Percentiles rank a stretch among this genome's conserved stretches.
Conservation (phyloP, 1,139 yeast genomes). For the Hemisphaericaspora subhashii region DNA sequence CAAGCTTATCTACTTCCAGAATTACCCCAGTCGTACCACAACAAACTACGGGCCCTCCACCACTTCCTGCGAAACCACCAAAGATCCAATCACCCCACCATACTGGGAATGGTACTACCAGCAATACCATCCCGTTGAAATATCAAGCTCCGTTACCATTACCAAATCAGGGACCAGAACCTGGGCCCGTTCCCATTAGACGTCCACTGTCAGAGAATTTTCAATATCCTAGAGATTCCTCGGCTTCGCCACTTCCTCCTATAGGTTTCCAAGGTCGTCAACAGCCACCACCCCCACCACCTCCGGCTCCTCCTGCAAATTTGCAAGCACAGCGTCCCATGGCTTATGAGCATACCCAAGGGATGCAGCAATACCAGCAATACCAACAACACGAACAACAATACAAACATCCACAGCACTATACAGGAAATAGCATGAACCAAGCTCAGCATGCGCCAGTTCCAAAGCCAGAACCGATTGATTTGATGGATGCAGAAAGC, state of each 20-base stretch:
- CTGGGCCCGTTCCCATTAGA: neutral
- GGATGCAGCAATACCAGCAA: no score
- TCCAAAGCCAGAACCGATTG: slow-evolving; percentile 12
- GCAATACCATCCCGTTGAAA: slow-evolving; percentile 29
- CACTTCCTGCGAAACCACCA: slow-evolving; percentile 42
- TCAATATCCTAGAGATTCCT: slow-evolving; percentile 1
- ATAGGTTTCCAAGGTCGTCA: neutral
- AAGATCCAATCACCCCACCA: slow-evolving; percentile 9
- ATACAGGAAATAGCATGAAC: slow-evolving; percentile 10
- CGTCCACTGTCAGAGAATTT: neutral
- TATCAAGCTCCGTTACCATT: slow-evolving; percentile 38
- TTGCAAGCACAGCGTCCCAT: no score
- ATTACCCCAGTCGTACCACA: slow-evolving; percentile 8
- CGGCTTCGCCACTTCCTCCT: slow-evolving; percentile 20
- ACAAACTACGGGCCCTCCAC: slow-evolving; percentile 41
- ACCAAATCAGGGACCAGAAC: slow-evolving; percentile 19
- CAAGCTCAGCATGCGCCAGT: slow-evolving; percentile 12
- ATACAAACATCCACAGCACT: neutral
- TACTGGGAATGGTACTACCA: neutral
- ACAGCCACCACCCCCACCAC: no score
- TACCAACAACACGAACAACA: no score
- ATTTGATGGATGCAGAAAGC: slow-evolving; percentile 19
- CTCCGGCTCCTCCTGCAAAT: neutral
- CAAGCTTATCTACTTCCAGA: slow-evolving; percentile 2
- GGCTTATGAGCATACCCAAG: no score